These are phyloP conservation scores for Oleoguttula mirabilis DNA, from an alignment of 495 filamentous ascomycete species.

Conservation along the genomic window DNA sequence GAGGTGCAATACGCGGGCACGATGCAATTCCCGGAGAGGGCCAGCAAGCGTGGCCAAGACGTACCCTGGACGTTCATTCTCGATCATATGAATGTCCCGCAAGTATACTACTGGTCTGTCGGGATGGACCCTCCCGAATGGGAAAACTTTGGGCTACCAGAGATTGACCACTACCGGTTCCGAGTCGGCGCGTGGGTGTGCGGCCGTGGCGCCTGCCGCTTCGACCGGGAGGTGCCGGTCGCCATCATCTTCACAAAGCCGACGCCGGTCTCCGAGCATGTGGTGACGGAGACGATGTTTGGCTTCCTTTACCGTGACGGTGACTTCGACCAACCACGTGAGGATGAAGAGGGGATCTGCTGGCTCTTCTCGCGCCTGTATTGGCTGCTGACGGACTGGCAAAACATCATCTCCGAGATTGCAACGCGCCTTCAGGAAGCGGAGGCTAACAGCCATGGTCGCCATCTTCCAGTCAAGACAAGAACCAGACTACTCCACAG, in stretches of 20 bases:
- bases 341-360: slow-evolving; percentile 19
- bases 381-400: slow-evolving; percentile 22
- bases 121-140: slow-evolving; percentile 12
- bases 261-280: slow-evolving; percentile 14
- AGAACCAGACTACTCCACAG: slow-evolving; percentile 17
- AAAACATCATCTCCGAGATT: slow-evolving; percentile 20
- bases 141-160: slow-evolving; percentile 13
- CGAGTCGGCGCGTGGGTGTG: slow-evolving; percentile 19
- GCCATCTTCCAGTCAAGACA: slow-evolving; percentile 18
- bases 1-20: slow-evolving; percentile 19
- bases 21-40: slow-evolving; percentile 20
- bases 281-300: slow-evolving; percentile 19
- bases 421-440: slow-evolving; percentile 17
- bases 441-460: slow-evolving; percentile 17
- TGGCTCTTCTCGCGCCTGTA: slow-evolving; percentile 22
- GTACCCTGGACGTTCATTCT: slow-evolving; percentile 22
- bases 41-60: slow-evolving; percentile 8
- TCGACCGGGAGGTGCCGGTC: slow-evolving; percentile 14
- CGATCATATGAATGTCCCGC: slow-evolving; percentile 22
- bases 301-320: slow-evolving; percentile 13
- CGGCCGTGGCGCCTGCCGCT: slow-evolving; percentile 14
- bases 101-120: slow-evolving; percentile 23
- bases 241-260: slow-evolving; percentile 22
- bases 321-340: slow-evolving; percentile 11
- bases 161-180: slow-evolving; percentile 17